These are phyloP conservation scores for Epichloe gansuensis DNA, from an alignment of 2,329 filamentous ascomycete species.

Conservation along the genomic window DNA sequence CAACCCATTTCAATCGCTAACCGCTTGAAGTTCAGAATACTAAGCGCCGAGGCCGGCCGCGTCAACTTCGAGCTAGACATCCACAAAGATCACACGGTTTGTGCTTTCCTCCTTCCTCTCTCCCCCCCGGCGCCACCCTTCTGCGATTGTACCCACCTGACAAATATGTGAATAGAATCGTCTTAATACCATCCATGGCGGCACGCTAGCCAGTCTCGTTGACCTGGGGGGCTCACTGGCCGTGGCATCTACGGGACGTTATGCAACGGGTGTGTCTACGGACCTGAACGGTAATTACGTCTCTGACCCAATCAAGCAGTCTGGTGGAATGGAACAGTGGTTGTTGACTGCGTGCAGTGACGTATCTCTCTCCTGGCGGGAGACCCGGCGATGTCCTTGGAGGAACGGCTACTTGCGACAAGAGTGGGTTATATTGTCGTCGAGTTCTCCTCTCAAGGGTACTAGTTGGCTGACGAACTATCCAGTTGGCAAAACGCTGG, in stretches of 20 bases:
- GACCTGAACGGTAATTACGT: conserved; percentile 42
- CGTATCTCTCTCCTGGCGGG: conserved; percentile 47
- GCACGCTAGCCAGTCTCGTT: conserved; percentile 65
- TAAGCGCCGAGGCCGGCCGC: conserved; percentile 48
- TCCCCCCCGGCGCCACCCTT: background rate
- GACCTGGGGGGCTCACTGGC: conserved; percentile 55
- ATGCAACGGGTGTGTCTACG: conserved; percentile 51
- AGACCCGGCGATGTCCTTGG: conserved; percentile 42
- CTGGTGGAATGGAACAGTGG: background rate
- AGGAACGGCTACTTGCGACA: conserved; percentile 46
- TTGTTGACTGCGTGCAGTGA: conserved; percentile 32
- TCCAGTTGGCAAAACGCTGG: conserved; percentile 49
- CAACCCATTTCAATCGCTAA: background rate
- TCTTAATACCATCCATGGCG: conserved; percentile 63
- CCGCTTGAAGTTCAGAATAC: conserved; percentile 47
- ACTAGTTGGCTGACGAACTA: conserved; percentile 5
- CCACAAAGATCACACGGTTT: conserved; percentile 59
- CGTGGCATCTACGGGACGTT: conserved; percentile 50
- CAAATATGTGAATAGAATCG: conserved; percentile 44
- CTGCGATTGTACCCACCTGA: background rate
- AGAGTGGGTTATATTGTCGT: conserved; percentile 30
- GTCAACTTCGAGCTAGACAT: conserved; percentile 70
- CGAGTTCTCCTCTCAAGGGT: background rate
- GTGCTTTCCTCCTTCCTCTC: conserved; percentile 8
- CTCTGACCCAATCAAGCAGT: background rate